Conservation (phyloP, 169 alveolate species). For the Eimeria acervulina region DNA sequence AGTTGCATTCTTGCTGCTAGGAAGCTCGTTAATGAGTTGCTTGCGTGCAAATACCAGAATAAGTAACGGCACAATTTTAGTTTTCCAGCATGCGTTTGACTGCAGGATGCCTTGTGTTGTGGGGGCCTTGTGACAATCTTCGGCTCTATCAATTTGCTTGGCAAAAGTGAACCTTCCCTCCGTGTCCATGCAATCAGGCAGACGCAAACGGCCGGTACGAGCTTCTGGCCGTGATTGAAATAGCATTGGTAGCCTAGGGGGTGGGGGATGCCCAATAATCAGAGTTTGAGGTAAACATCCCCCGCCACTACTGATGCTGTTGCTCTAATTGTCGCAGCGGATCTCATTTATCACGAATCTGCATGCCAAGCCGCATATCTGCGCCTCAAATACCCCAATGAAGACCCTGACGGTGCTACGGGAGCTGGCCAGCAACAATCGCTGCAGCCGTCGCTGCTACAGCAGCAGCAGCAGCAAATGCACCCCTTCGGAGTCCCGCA, state of each 20-base stretch:
- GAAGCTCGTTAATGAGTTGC: background rate
- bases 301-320: background rate
- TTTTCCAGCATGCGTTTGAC: background rate
- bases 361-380: conserved; percentile 58
- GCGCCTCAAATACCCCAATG: conserved; percentile 53
- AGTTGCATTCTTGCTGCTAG: background rate
- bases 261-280: background rate
- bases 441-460: background rate
- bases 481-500: conserved; percentile 38
- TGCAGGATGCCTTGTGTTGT: conserved; percentile 53
- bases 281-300: background rate
- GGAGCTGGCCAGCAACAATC: conserved; percentile 25
- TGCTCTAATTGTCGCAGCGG: conserved; percentile 23
- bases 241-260: background rate
- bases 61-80: background rate
- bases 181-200: conserved; percentile 35
- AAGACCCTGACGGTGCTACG: conserved; percentile 9
- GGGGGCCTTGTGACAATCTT: conserved; percentile 41
- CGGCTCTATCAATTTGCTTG: conserved; percentile 42
- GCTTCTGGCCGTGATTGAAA: background rate
- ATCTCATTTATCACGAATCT: conserved; percentile 50
- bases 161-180: conserved; percentile 42
- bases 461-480: conserved; percentile 42
- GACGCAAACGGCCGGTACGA: conserved; percentile 35
- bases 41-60: background rate